Base-by-base conservation (phyloP, 371 early-diverging fungal species). In the Rhizopus sp. region DNA sequence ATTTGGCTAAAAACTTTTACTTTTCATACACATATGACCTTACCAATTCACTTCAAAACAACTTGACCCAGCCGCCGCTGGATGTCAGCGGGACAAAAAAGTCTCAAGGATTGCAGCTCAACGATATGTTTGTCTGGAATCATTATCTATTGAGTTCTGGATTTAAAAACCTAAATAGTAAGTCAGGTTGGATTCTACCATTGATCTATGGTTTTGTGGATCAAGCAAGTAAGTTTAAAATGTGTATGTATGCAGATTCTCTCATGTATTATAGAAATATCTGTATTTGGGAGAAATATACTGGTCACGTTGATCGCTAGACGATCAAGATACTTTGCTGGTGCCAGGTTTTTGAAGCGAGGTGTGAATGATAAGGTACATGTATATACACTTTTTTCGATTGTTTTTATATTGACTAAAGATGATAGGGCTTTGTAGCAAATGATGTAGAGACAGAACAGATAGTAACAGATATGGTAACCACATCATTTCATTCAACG, bases 391-490 rank as follows among this genome's bases (percentile, higher is more conserved):
- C 23, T 23, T 23, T 23, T 23, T 23, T 23, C 23, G 1, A 23
- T 2, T 23, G 23, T 23, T 23, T 23, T 23, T 23, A 23, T 23
- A 23, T 23, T 23, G 23, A 23, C 23, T 23, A 23, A 23, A 23
- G 2, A 23, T 30, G 30, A 17, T 59, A 92, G 77, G 96, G 97
- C 0, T 92, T 90, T 76, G 97, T 96, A 5, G 98, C 99, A 3
- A 99, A 99, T 73, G 99, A 97, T 60, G 99, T 99, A 5, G 99
- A 99, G 72, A 98, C 99, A 0, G 99, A 99, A 70, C 99, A 98
- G 72, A 97, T 98, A 57, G 96, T 96, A 0, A 80, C 89, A 29
- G 96, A 95, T 51, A 90, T 92, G 77, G 85, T 87, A 7, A 86
- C 93, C 0, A 96, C 96, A 0, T 89, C 93, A 5, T 91, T 94